Evolutionary conservation across 768 basidiomycete genomes (phyloP).

Genomic region (Amyloporia xantha): DNA sequence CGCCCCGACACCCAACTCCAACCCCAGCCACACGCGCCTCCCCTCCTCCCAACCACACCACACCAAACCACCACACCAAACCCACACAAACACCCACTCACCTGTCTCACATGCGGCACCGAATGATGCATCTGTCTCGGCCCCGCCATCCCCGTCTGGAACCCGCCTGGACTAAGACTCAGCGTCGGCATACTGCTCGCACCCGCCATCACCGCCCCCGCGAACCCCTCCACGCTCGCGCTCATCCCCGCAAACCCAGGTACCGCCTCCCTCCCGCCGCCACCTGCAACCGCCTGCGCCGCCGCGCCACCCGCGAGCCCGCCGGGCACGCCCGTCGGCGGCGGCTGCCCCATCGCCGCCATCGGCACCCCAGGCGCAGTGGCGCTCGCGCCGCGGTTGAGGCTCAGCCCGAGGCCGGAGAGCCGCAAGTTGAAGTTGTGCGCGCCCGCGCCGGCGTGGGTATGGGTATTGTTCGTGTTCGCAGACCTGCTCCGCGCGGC

Average conservation of each 20-base stretch:
- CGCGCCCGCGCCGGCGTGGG: too few species aligned
- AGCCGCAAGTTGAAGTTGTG: neutral
- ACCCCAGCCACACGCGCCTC: too few species aligned
- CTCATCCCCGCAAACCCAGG: neutral
- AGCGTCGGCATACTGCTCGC: constrained; percentile 3
- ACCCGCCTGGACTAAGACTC: neutral
- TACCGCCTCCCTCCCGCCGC: too few species aligned
- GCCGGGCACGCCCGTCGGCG: neutral
- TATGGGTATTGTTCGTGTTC: neutral
- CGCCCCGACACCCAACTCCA: too few species aligned
- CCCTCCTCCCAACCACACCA: too few species aligned
- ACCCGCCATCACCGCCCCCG: neutral
- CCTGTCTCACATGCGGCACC: neutral
- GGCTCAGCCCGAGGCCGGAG: too few species aligned
- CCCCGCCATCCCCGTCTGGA: neutral
- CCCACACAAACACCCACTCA: constrained; percentile 1
- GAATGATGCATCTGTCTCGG: neutral
- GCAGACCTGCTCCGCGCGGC: neutral
- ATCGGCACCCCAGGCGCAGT: neutral
- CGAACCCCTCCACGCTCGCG: too few species aligned
- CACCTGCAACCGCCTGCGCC: neutral
- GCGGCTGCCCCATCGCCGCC: too few species aligned
- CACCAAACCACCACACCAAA: too few species aligned
- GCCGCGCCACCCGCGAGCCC: neutral
- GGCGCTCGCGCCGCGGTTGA: neutral